Conservation (phyloP, 2,329 filamentous ascomycete genomes). For the Waltergamsia citrina region DNA sequence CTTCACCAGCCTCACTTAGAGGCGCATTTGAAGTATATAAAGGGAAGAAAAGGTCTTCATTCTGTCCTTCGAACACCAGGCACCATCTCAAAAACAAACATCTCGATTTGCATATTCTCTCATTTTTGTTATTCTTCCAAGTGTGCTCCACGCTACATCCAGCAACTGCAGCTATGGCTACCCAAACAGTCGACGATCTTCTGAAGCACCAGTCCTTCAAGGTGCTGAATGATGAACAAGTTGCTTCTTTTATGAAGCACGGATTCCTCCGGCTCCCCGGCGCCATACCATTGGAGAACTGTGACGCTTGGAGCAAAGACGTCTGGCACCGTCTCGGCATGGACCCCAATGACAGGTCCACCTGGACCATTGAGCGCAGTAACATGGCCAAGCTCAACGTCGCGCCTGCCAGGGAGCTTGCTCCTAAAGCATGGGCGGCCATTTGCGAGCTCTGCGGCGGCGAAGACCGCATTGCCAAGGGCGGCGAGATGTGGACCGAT, state of each 20-base stretch:
- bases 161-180: no score
- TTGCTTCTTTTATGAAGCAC: slow-evolving; percentile 24
- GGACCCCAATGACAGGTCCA: slow-evolving; percentile 51
- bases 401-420: slow-evolving; percentile 44
- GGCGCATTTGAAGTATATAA: no score
- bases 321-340: slow-evolving; percentile 60
- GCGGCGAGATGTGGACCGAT: slow-evolving; percentile 65
- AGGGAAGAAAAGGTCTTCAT: no score
- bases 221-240: slow-evolving; percentile 1
- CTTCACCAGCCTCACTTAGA: no score
- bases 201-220: slow-evolving; percentile 4
- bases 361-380: slow-evolving; percentile 51
- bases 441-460: slow-evolving; percentile 60
- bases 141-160: no score
- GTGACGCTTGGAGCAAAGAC: slow-evolving; percentile 25
- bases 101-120: no score
- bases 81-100: no score
- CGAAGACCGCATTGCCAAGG: slow-evolving; percentile 40
- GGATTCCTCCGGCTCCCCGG: slow-evolving; percentile 23
- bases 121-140: no score
- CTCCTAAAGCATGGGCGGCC: slow-evolving; percentile 56
- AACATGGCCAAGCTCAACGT: slow-evolving; percentile 55
- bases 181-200: slow-evolving; percentile 1
- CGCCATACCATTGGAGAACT: slow-evolving; percentile 8
- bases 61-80: no score